Evolutionary conservation across 1,284 basidiomycete species (phyloP).

Genomic region (Trametes hirsuta): DNA sequence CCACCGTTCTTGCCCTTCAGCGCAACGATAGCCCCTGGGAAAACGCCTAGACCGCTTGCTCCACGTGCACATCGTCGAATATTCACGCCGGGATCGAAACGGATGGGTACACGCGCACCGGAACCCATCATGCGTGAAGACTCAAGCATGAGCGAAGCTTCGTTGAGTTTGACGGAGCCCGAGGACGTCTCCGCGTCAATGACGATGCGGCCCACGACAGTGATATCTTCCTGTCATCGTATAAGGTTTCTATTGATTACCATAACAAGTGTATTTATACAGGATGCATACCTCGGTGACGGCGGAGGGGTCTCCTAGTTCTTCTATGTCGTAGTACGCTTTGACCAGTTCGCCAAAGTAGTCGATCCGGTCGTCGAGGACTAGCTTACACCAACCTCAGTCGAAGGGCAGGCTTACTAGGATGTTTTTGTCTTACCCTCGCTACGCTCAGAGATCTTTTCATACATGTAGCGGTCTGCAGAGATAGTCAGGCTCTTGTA

Average conservation of each 20-base stretch:
- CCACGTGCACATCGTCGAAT: slow-evolving; percentile 69
- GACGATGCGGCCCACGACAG: slow-evolving; percentile 82
- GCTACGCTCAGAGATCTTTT: slow-evolving; percentile 82
- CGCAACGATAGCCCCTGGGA: slow-evolving; percentile 89
- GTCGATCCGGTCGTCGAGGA: slow-evolving; percentile 84
- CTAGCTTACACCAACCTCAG: slow-evolving; percentile 39
- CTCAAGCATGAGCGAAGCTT: slow-evolving; percentile 78
- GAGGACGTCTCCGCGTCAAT: slow-evolving; percentile 64
- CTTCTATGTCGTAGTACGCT: slow-evolving; percentile 68
- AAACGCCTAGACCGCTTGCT: slow-evolving; percentile 75
- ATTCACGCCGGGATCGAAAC: slow-evolving; percentile 68
- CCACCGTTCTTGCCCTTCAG: slow-evolving; percentile 93
- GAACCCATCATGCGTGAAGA: slow-evolving; percentile 79
- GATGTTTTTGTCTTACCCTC: slow-evolving; percentile 56
- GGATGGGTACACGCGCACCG: slow-evolving; percentile 72
- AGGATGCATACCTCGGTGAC: slow-evolving; percentile 67
- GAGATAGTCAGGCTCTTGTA: slow-evolving; percentile 1
- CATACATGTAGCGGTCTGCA: slow-evolving; percentile 91
- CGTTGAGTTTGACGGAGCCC: slow-evolving; percentile 69
- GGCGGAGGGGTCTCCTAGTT: slow-evolving; percentile 78
- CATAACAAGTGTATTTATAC: too few species aligned
- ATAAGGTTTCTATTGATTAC: background rate
- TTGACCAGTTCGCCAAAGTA: slow-evolving; percentile 76
- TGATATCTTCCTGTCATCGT: slow-evolving; percentile 63
- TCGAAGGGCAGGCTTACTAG: background rate